A percentile compares a stretch with the other conserved stretches of the same genome.
Conservation (phyloP, 495 filamentous ascomycete species). For the Aspergillus taichungensis region DNA sequence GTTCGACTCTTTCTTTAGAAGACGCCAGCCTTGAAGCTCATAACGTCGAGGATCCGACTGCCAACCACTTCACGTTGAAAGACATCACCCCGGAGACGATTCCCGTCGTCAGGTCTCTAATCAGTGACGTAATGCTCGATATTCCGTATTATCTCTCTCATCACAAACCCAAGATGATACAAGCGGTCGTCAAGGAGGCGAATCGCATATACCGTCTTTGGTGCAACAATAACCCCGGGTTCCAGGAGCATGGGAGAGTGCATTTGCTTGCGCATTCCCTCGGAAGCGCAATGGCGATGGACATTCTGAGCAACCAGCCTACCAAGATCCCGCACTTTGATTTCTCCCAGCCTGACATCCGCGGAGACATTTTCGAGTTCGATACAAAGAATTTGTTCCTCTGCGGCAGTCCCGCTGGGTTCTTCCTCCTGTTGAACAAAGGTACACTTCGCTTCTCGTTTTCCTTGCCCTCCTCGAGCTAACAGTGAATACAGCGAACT, state of each 20-base stretch:
- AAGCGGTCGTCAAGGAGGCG: slow-evolving; percentile 80
- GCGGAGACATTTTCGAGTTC: slow-evolving; percentile 71
- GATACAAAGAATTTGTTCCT: slow-evolving; percentile 84
- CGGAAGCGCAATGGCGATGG: slow-evolving; percentile 86
- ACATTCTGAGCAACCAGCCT: slow-evolving; percentile 84
- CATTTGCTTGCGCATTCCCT: slow-evolving; percentile 91
- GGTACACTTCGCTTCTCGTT: slow-evolving; percentile 20
- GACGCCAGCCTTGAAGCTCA: slow-evolving; percentile 49
- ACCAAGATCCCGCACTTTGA: slow-evolving; percentile 52
- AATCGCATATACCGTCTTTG: slow-evolving; percentile 90
- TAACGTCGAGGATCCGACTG: slow-evolving; percentile 36
- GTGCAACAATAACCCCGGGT: slow-evolving; percentile 86
- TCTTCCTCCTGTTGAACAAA: slow-evolving; percentile 85
- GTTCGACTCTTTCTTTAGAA: slow-evolving; percentile 75
- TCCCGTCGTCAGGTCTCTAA: slow-evolving; percentile 77
- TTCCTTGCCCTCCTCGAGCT: neutral
- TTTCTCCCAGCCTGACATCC: slow-evolving; percentile 37
- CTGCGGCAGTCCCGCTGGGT: slow-evolving; percentile 84
- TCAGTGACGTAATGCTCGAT: slow-evolving; percentile 95
- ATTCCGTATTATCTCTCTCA: slow-evolving; percentile 95
- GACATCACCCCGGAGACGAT: slow-evolving; percentile 92
- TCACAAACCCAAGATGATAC: slow-evolving; percentile 90
- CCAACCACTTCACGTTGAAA: slow-evolving; percentile 65
- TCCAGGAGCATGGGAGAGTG: slow-evolving; percentile 70
- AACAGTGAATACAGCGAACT: slow-evolving; percentile 36